Conservation (phyloP, 208 protist genomes). For the Trypanosoma rangeli region DNA sequence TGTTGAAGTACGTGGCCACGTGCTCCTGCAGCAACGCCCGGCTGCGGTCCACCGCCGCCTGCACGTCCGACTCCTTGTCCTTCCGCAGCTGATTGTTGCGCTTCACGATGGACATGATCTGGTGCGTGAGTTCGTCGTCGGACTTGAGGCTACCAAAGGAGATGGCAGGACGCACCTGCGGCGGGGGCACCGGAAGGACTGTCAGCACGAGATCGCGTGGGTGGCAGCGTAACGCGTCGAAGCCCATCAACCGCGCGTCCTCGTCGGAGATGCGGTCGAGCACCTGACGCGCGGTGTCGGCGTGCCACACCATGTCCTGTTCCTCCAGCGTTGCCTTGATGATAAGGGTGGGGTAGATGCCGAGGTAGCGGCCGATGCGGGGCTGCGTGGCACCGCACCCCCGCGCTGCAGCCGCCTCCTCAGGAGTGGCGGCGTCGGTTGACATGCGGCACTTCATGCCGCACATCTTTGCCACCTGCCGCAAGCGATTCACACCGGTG, state of each 20-base stretch:
- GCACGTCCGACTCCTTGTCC: slow-evolving; percentile 85
- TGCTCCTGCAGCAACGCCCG: slow-evolving; percentile 96
- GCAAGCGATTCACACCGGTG: slow-evolving; percentile 69
- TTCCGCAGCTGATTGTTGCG: slow-evolving; percentile 92
- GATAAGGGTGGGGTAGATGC: slow-evolving; percentile 73
- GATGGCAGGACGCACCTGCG: slow-evolving; percentile 97
- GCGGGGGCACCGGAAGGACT: slow-evolving; percentile 96
- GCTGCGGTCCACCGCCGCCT: slow-evolving; percentile 87
- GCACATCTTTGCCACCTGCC: slow-evolving; percentile 70
- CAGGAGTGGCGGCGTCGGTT: slow-evolving; percentile 26
- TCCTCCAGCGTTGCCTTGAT: slow-evolving; percentile 77
- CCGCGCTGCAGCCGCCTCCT: slow-evolving; percentile 39
- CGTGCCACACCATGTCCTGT: slow-evolving; percentile 70
- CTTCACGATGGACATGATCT: slow-evolving; percentile 97
- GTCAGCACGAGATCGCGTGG: slow-evolving; percentile 94
- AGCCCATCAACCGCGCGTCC: slow-evolving; percentile 71
- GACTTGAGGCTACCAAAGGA: slow-evolving; percentile 79
- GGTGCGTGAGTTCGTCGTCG: slow-evolving; percentile 98
- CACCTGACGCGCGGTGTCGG: slow-evolving; percentile 72
- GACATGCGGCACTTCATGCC: slow-evolving; percentile 69
- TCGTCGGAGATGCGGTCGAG: slow-evolving; percentile 72
- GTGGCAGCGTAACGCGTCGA: slow-evolving; percentile 73
- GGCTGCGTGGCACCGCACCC: slow-evolving; percentile 86
- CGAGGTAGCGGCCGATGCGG: slow-evolving; percentile 67
- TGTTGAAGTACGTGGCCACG: slow-evolving; percentile 97